A percentile compares a stretch with the other conserved stretches of the same genome.
phyloP scores from a whole-genome alignment of 2,329 filamentous ascomycete genomes.

The Stromatinia cepivora region DNA sequence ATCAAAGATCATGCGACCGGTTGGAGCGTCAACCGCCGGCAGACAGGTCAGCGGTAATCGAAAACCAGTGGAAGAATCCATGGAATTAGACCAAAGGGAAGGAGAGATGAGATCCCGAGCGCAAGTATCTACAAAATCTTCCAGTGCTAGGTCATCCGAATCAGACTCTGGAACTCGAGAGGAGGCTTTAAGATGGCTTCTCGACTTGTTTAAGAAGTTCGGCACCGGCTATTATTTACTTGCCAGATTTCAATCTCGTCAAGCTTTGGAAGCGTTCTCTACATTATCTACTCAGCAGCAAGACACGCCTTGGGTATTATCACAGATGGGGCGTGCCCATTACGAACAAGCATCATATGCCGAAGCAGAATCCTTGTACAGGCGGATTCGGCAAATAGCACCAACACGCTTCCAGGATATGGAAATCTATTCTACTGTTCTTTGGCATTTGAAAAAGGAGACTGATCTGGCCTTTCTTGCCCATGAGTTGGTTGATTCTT shows the following conservation, averaged over 20 bases:
- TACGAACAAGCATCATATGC: conserved; percentile 87
- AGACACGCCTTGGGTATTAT: conserved; percentile 90
- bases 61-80: conserved; percentile 69
- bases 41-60: conserved; percentile 89
- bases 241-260: conserved; percentile 74
- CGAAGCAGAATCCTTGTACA: conserved; percentile 85
- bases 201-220: conserved; percentile 80
- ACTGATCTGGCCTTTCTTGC: conserved; percentile 89
- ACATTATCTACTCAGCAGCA: conserved; percentile 72
- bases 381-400: conserved; percentile 73
- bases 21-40: conserved; percentile 71
- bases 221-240: conserved; percentile 77
- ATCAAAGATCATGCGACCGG: conserved; percentile 64
- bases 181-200: conserved; percentile 72
- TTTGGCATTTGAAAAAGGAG: conserved; percentile 97
- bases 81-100: conserved; percentile 71
- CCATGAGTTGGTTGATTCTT: conserved; percentile 83
- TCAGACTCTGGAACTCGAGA: conserved; percentile 64
- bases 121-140: conserved; percentile 37
- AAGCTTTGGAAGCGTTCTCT: conserved; percentile 73
- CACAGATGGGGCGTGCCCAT: conserved; percentile 85
- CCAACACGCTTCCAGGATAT: conserved; percentile 88
- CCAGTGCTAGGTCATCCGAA: conserved; percentile 38
- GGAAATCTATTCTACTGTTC: conserved; percentile 97
- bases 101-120: conserved; percentile 36